phyloP scores from a whole-genome alignment of 1,139 yeast genomes.

The Debaryomyces nepalensis region DNA sequence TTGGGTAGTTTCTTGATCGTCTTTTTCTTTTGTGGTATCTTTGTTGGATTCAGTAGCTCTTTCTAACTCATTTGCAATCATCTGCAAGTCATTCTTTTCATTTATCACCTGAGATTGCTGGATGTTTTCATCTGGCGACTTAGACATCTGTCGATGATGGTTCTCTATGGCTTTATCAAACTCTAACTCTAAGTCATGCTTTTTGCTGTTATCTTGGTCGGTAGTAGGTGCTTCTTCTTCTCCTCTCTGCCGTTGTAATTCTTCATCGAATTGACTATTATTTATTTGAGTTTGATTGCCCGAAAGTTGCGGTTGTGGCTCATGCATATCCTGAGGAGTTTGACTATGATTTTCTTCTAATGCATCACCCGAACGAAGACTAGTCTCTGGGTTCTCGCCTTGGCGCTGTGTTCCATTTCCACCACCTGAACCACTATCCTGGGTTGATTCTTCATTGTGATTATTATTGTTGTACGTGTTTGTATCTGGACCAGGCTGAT shows the following conservation, averaged over 20 bases:
- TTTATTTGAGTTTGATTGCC: neutral
- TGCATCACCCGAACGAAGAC: too few species aligned
- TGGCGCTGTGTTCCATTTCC: neutral
- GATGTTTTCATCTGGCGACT: constrained; percentile 14
- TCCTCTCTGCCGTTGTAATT: neutral
- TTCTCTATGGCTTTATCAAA: constrained; percentile 20
- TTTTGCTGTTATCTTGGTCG: constrained; percentile 9
- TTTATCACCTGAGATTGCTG: constrained; percentile 12
- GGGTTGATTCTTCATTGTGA: neutral
- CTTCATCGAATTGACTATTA: too few species aligned
- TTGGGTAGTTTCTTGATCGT: constrained; percentile 1
- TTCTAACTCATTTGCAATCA: constrained; percentile 26
- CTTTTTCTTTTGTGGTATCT: constrained; percentile 13
- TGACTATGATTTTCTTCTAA: too few species aligned
- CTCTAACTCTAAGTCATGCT: constrained; percentile 18
- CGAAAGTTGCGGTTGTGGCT: neutral
- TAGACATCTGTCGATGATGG: constrained; percentile 17
- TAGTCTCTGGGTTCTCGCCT: neutral
- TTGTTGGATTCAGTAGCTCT: constrained; percentile 23
- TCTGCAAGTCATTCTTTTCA: constrained; percentile 22
- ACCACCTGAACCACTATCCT: neutral
- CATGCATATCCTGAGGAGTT: too few species aligned
- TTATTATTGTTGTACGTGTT: neutral
- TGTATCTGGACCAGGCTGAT: neutral
- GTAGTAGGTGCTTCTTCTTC: neutral